Percentiles rank a stretch among this genome's conserved stretches.
Conservation (phyloP, 1,139 yeast genomes). For the Blastobotrys indianensis region DNA sequence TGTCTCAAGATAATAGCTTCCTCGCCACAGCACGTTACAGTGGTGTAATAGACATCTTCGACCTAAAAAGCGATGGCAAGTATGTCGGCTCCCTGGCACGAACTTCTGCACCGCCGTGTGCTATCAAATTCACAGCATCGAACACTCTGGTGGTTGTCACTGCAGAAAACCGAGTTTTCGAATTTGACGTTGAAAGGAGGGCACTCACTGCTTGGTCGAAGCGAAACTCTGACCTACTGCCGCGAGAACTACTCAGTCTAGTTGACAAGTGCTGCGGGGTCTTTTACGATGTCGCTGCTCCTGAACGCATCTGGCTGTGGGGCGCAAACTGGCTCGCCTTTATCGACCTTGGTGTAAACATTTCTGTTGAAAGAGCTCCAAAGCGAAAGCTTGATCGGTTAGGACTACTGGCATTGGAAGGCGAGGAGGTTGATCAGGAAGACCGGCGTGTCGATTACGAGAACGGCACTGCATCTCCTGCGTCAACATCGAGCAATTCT, state of each 20-base stretch:
- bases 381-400: constrained; percentile 54
- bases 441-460: constrained; percentile 16
- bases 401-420: constrained; percentile 40
- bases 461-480: constrained; percentile 18
- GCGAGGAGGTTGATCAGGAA: constrained; percentile 39
- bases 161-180: constrained; percentile 68
- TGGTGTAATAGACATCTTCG: constrained; percentile 59
- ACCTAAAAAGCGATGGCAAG: constrained; percentile 22
- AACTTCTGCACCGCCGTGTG: constrained; percentile 55
- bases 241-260: constrained; percentile 53
- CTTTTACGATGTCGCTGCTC: constrained; percentile 40
- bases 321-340: constrained; percentile 82
- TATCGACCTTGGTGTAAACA: constrained; percentile 59
- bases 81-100: constrained; percentile 31
- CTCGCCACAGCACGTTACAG: constrained; percentile 56
- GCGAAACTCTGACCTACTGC: constrained; percentile 67
- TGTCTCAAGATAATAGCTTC: constrained; percentile 40
- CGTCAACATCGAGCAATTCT: constrained; percentile 26
- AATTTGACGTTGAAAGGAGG: constrained; percentile 43
- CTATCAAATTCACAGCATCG: constrained; percentile 49
- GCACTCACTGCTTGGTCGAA: constrained; percentile 72
- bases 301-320: constrained; percentile 68
- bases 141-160: constrained; percentile 60
- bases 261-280: constrained; percentile 73
- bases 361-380: constrained; percentile 41